A percentile compares a stretch with the other conserved stretches of the same genome.
Evolutionary conservation across 2,329 filamentous ascomycete genomes (phyloP).

Genomic region (Cercospora brassicicola): DNA sequence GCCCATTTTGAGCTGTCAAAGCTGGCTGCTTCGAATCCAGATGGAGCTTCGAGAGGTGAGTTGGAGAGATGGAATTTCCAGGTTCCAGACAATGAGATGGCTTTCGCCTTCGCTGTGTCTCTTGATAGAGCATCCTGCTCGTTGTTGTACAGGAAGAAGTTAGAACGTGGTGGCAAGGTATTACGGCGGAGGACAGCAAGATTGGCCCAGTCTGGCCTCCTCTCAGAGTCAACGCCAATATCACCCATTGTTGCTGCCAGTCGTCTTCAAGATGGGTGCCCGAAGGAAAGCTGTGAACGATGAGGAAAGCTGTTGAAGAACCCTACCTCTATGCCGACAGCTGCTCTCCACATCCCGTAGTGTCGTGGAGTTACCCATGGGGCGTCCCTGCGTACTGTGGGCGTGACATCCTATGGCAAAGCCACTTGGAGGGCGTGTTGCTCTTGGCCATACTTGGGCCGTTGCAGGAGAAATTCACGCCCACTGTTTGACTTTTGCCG

Average conservation of each 20-base stretch:
- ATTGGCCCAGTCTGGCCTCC: constrained; percentile 61
- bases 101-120: constrained; percentile 37
- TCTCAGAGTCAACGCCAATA: neutral
- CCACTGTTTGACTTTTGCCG: neutral
- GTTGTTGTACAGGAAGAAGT: constrained; percentile 56
- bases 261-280: neutral
- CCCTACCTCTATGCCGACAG: neutral
- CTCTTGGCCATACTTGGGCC: neutral
- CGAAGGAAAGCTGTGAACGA: neutral
- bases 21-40: constrained; percentile 37
- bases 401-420: neutral
- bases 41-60: constrained; percentile 40
- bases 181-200: constrained; percentile 61
- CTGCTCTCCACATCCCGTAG: constrained; percentile 10
- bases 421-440: neutral
- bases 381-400: neutral
- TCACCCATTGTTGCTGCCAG: constrained; percentile 14
- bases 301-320: neutral
- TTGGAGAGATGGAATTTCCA: constrained; percentile 45
- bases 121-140: constrained; percentile 52
- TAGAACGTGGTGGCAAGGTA: constrained; percentile 57
- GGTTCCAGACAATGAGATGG: constrained; percentile 38
- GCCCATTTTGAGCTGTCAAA: constrained; percentile 49
- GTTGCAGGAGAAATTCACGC: no score
- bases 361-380: neutral